phyloP scores from a whole-genome alignment of 2,329 filamentous ascomycete species.

The Grosmannia clavigera region DNA sequence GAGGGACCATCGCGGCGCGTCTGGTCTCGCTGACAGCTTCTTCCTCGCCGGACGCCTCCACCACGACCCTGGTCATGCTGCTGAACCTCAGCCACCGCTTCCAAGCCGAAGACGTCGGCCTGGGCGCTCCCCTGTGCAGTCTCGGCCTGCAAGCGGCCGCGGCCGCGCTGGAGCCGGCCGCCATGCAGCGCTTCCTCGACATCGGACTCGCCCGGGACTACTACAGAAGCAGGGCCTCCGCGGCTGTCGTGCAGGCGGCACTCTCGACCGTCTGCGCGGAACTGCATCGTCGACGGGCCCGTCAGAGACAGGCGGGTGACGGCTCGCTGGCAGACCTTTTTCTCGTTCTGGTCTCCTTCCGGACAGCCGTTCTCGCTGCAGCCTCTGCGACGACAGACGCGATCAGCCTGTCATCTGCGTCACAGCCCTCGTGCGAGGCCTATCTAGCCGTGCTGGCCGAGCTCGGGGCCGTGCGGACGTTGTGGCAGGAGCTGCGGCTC shows the following conservation, averaged over 20 bases:
- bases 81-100: conserved; percentile 27
- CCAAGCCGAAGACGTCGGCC: conserved; percentile 10
- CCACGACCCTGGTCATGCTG: conserved; percentile 17
- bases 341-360: background rate
- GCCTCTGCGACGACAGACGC: background rate
- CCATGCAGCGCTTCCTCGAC: conserved; percentile 11
- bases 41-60: background rate
- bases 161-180: conserved; percentile 5
- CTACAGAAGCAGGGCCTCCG: background rate
- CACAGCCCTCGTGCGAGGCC: no score
- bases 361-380: background rate
- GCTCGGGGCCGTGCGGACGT: conserved; percentile 10
- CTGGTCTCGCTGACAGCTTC: background rate
- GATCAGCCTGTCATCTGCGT: conserved; percentile 5
- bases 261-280: background rate
- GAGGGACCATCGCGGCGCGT: background rate
- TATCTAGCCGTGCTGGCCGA: conserved; percentile 12
- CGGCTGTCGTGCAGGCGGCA: background rate
- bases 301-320: background rate
- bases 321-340: background rate
- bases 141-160: conserved; percentile 12
- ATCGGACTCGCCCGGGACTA: conserved; percentile 6
- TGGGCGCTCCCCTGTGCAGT: conserved; percentile 8
- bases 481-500: conserved; percentile 6
- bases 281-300: background rate